Percentiles rank a stretch among this genome's conserved stretches.
Conservation (phyloP, 2,329 filamentous ascomycete genomes). For the Sclerotinia subarctica region DNA sequence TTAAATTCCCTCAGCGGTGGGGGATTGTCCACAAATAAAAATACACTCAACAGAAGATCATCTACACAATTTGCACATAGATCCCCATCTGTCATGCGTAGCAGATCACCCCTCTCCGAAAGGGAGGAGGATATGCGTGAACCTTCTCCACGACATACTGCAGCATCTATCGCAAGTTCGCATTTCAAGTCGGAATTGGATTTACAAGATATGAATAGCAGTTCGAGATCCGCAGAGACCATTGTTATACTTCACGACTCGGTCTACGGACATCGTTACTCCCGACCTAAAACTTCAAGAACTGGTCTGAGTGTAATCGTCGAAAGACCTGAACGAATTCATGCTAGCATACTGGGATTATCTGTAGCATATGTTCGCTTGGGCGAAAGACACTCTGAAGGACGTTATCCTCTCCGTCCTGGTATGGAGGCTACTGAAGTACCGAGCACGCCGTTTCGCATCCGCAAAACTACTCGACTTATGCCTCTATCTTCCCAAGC, state of each 20-base stretch:
- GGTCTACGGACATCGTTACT: constrained; percentile 91
- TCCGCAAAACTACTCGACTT: constrained; percentile 73
- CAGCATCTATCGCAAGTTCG: constrained; percentile 43
- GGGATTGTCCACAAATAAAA: constrained; percentile 39
- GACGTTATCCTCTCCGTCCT: constrained; percentile 64
- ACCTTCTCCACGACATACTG: constrained; percentile 44
- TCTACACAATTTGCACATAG: constrained; percentile 42
- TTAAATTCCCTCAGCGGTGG: constrained; percentile 44
- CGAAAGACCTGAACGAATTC: constrained; percentile 87
- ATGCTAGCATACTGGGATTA: constrained; percentile 77
- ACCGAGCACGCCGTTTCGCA: constrained; percentile 71
- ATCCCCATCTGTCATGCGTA: constrained; percentile 36
- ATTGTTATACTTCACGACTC: constrained; percentile 87
- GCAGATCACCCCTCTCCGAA: constrained; percentile 42
- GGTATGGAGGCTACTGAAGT: constrained; percentile 50
- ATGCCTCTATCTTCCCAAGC: constrained; percentile 69
- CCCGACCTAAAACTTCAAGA: constrained; percentile 74
- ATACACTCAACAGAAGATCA: constrained; percentile 42
- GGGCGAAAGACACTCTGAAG: constrained; percentile 73
- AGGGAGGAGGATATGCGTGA: constrained; percentile 36
- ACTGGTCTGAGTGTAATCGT: constrained; percentile 75
- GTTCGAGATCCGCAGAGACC: constrained; percentile 51
- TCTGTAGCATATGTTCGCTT: constrained; percentile 88
- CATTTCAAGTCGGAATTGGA: constrained; percentile 38
- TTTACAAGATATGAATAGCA: constrained; percentile 30